Evolutionary conservation across 768 basidiomycete species (phyloP).

Genomic region (Chalciporus sphaerocephalus): DNA sequence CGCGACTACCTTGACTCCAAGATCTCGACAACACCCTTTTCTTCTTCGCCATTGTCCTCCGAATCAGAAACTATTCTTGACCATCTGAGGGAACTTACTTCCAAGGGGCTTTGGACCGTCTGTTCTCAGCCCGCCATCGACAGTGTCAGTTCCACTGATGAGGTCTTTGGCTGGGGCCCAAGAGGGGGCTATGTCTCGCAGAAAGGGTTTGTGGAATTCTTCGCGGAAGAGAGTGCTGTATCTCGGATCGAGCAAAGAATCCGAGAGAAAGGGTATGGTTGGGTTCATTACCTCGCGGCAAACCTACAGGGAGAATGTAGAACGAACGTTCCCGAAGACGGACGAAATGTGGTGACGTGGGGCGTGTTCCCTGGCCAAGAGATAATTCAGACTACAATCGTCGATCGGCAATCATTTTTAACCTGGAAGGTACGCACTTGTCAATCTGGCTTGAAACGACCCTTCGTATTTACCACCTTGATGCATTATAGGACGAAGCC

Average conservation of each 20-base stretch:
- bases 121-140: slow-evolving; percentile 95
- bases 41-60: slow-evolving; percentile 68
- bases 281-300: slow-evolving; percentile 84
- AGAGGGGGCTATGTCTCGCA: slow-evolving; percentile 92
- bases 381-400: slow-evolving; percentile 93
- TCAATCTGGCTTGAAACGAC: neutral
- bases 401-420: slow-evolving; percentile 89
- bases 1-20: slow-evolving; percentile 71
- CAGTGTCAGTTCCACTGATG: slow-evolving; percentile 67
- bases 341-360: slow-evolving; percentile 96
- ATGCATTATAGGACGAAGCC: slow-evolving; percentile 73
- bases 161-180: slow-evolving; percentile 91
- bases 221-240: slow-evolving; percentile 61
- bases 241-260: slow-evolving; percentile 56
- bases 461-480: slow-evolving; percentile 3
- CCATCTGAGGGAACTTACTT: slow-evolving; percentile 72
- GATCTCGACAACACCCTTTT: slow-evolving; percentile 83
- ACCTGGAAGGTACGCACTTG: slow-evolving; percentile 81
- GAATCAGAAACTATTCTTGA: slow-evolving; percentile 82
- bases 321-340: slow-evolving; percentile 75
- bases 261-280: slow-evolving; percentile 49
- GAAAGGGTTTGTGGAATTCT: slow-evolving; percentile 97
- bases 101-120: slow-evolving; percentile 89
- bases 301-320: slow-evolving; percentile 74
- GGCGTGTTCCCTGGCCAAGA: slow-evolving; percentile 97